Evolutionary conservation across 164 flowering plant species (phyloP).

Genomic region (Nymphaea thermarum): DNA sequence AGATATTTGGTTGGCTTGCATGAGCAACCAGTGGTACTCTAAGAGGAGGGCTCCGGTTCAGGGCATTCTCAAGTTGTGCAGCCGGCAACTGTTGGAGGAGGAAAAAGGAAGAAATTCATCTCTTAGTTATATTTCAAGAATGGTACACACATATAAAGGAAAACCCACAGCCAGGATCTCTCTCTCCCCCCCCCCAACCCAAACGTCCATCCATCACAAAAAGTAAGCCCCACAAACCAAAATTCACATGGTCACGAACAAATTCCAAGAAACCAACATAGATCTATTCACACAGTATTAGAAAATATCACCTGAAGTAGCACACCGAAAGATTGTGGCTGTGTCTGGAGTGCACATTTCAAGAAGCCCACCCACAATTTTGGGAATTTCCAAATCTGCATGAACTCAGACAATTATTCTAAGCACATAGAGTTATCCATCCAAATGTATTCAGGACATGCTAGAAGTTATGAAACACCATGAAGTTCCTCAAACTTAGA

Average conservation of each 20-base stretch:
- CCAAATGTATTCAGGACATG: not conserved
- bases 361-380: constrained; percentile 97
- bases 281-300: not conserved
- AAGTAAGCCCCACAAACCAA: too few species aligned
- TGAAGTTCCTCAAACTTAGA: too few species aligned
- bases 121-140: not conserved
- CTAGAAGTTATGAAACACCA: too few species aligned
- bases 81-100: constrained; percentile 59
- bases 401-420: constrained; percentile 1
- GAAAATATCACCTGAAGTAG: constrained; percentile 64
- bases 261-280: not conserved
- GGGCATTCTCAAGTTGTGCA: constrained; percentile 76
- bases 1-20: constrained; percentile 66
- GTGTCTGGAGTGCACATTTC: constrained; percentile 74
- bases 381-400: constrained; percentile 97
- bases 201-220: too few species aligned
- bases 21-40: constrained; percentile 66
- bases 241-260: too few species aligned
- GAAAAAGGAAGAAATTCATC: not conserved
- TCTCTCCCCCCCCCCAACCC: too few species aligned
- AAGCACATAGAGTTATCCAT: not conserved
- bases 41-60: constrained; percentile 53
- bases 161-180: not conserved
- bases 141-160: not conserved
- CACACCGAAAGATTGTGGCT: constrained; percentile 84